Base-by-base conservation (phyloP, 306 rosid species). In the Ceratonia siliqua region DNA sequence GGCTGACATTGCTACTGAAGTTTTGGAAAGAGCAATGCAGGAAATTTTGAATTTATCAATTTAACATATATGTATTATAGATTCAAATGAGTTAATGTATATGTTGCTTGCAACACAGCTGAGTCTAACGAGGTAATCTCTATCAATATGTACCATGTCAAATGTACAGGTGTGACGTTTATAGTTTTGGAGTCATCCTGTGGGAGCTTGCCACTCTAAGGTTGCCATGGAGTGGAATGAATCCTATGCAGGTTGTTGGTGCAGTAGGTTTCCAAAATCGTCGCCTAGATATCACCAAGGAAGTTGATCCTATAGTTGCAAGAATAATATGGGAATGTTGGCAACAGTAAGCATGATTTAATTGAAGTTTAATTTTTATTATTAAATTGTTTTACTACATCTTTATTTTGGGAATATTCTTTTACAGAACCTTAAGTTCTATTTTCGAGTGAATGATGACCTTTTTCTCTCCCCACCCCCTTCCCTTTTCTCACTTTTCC, bases 231-330 rank as follows among this genome's bases (percentile, higher is more conserved):
- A 85, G 79, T 20, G 94, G 91, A 59, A 89, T 89, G 94, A 89
- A 89, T 70, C 94, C 94, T 4, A 89, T 89, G 94, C 94, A 89
- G 77, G 94, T 89, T 46, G 94, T 89, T 17, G 94, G 94, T 38
- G 94, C 91, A 28, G 94, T 89, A 25, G 94, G 94, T 48, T 89
- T 89, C 78, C 94, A 87, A 83, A 81, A 83, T 71, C 94, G 88
- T 24, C 88, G 90, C 55, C 91, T 87, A 12, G 94, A 89, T 30
- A 89, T 89, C 54, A 90, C 94, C 6, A 87, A 83, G 73, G 94
- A 89, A 67, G 79, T 89, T 39, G 91, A 89, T 80, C 91, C 94
- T 32, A 25, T 50, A 24, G 90, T 89, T 62, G 88, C 85, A 10
- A 77, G 85, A 50, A 89, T 89, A 78, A 89, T 89, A 46, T 87